phyloP scores from a whole-genome alignment of 805 yeast species.

The Ogataea kodamae region DNA sequence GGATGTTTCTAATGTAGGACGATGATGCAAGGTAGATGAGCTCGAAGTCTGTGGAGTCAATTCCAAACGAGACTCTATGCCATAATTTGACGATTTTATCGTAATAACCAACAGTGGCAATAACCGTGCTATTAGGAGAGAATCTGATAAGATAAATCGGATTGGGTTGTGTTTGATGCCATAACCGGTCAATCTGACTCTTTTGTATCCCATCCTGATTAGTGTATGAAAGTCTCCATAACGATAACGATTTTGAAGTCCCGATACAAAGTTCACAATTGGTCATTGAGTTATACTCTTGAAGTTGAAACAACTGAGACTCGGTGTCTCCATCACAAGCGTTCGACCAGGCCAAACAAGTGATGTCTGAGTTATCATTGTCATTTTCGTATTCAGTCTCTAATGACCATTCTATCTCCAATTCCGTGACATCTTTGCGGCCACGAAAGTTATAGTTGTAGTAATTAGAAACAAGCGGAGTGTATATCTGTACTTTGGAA shows the following conservation, averaged over 20 bases:
- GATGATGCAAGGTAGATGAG: conserved; percentile 67
- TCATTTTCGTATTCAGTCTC: conserved; percentile 27
- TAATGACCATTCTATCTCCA: conserved; percentile 32
- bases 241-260: conserved; percentile 43
- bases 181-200: conserved; percentile 30
- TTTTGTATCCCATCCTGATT: conserved; percentile 17
- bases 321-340: conserved; percentile 28
- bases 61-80: conserved; percentile 69
- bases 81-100: conserved; percentile 75
- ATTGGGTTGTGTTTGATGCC: conserved; percentile 54
- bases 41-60: conserved; percentile 62
- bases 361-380: conserved; percentile 25
- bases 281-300: conserved; percentile 35
- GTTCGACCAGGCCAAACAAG: conserved; percentile 36
- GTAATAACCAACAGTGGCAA: conserved; percentile 59
- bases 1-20: conserved; percentile 47
- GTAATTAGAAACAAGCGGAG: conserved; percentile 53
- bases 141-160: conserved; percentile 57
- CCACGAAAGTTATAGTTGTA: conserved; percentile 34
- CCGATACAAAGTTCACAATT: conserved; percentile 60
- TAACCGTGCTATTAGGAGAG: conserved; percentile 63
- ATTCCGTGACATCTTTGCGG: conserved; percentile 29
- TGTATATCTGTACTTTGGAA: conserved; percentile 43
- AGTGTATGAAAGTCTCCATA: conserved; percentile 47
- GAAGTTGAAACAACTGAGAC: conserved; percentile 28